Evolutionary conservation across 306 rosid species (phyloP).

Genomic region (Malus fusca): DNA sequence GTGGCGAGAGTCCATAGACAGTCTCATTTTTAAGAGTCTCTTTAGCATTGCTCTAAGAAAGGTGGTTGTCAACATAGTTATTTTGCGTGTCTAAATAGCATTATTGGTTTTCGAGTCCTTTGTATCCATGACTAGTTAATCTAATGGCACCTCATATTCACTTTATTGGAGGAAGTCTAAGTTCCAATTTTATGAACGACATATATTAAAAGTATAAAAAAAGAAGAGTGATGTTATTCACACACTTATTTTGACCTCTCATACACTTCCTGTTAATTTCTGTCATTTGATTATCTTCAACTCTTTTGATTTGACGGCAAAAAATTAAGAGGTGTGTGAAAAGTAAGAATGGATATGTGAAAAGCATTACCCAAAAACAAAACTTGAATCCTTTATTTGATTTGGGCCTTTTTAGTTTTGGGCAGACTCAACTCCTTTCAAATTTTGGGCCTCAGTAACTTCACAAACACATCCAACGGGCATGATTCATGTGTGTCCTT

Average conservation of each 20-base stretch:
- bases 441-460: neutral
- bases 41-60: too few species aligned
- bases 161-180: neutral
- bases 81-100: neutral
- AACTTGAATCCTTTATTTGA: neutral
- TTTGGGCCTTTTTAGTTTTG: neutral
- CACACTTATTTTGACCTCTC: too few species aligned
- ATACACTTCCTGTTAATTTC: too few species aligned
- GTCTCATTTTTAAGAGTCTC: too few species aligned
- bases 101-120: neutral
- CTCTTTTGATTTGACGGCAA: fast-evolving
- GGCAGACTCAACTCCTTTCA: neutral
- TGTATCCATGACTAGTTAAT: neutral
- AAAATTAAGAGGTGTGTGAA: too few species aligned
- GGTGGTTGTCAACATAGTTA: neutral
- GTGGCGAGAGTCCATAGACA: too few species aligned
- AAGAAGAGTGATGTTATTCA: too few species aligned
- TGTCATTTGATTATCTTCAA: too few species aligned
- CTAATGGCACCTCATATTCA: neutral
- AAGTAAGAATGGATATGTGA: too few species aligned
- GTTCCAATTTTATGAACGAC: too few species aligned
- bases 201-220: too few species aligned
- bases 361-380: too few species aligned
- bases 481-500: neutral
- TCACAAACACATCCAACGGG: neutral